Base-by-base conservation (phyloP, 306 rosid genomes). In the Prosopis cineraria region DNA sequence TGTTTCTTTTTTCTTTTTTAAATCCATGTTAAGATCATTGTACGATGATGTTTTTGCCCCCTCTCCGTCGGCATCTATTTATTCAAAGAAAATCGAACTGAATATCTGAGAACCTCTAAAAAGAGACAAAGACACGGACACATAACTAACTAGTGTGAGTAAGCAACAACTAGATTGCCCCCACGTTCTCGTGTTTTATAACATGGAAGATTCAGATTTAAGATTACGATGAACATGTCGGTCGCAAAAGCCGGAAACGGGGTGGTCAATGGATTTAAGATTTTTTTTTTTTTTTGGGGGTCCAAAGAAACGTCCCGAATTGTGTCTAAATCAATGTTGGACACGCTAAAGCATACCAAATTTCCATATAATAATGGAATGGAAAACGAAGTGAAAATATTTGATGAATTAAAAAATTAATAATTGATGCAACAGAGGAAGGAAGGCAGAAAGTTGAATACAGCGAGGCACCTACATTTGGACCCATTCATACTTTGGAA, bases 391-490 rank as follows among this genome's bases (percentile, higher is more conserved):
- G 81, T 73, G 68, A 9, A 65, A 70, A 79, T 78, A 37, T n/a
- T 45, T 44, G 19, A 80, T 77, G 27, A 33, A 34, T 19, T 60
- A 65, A 58, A 30, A 20, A 20, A 50, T 45, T 33, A 33, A 24
- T 22, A 30, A 75, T 13, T 58, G 43, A 65, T 20, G 50, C 20
- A 67, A 22, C 74, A 52, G 55, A 75, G 47, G 44, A 73, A 56
- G 37, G 77, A 72, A 20, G 47, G 65, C 64, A 12, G 71, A 68
- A 73, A 72, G 78, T 76, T 74, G 88, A 66, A 65, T 77, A 86
- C 87, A 81, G 83, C 89, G 40, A 70, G 77, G 79, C 87, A 74
- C 80, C 73, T 70, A 68, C 79, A 82, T 71, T 78, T 40, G 85
- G 85, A 78, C 84, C 84, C 89, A 75, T 87, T 65, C 48, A 74